A percentile compares a stretch with the other conserved stretches of the same genome.
Conservation (phyloP, 2,329 filamentous ascomycete species). For the Chaetomium globosum region DNA sequence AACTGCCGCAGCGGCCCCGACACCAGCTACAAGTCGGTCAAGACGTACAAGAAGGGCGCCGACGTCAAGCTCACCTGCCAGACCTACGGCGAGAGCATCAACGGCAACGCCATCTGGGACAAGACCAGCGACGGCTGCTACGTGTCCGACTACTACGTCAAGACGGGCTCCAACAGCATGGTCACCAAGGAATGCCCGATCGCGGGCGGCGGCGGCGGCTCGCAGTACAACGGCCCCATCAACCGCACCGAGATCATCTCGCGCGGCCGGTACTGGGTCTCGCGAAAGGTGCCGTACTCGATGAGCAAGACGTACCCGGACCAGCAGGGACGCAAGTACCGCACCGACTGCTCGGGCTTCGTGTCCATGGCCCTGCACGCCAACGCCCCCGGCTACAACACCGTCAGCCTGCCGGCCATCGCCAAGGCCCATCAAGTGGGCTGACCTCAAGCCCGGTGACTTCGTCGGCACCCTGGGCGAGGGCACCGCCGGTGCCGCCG, state of each 20-base stretch:
- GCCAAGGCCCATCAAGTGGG: slow-evolving; percentile 21
- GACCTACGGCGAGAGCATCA: slow-evolving; percentile 18
- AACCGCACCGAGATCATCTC: slow-evolving; percentile 26
- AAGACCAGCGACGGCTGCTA: slow-evolving; percentile 26
- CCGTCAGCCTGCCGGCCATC: slow-evolving; percentile 23
- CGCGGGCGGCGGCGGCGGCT: slow-evolving; percentile 7
- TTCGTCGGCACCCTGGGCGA: slow-evolving; percentile 28
- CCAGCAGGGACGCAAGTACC: slow-evolving; percentile 27
- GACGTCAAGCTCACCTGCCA: slow-evolving; percentile 24
- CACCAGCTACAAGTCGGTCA: slow-evolving; percentile 22
- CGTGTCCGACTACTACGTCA: slow-evolving; percentile 27
- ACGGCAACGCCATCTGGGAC: slow-evolving; percentile 23
- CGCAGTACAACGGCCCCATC: slow-evolving; percentile 24
- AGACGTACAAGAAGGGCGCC: slow-evolving; percentile 15
- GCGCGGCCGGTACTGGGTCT: slow-evolving; percentile 26
- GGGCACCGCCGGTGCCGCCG: slow-evolving; percentile 25
- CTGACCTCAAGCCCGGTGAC: slow-evolving; percentile 26
- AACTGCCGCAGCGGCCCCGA: slow-evolving; percentile 28
- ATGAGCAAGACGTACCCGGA: slow-evolving; percentile 24
- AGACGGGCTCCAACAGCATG: slow-evolving; percentile 20
- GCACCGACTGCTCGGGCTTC: slow-evolving; percentile 31
- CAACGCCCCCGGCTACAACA: slow-evolving; percentile 26
- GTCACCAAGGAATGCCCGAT: slow-evolving; percentile 14
- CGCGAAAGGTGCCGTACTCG: slow-evolving; percentile 24
- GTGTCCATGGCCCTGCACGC: slow-evolving; percentile 30